These are phyloP conservation scores for Seminavis robusta DNA, from an alignment of 108 stramenopile species.

Conservation along the genomic window DNA sequence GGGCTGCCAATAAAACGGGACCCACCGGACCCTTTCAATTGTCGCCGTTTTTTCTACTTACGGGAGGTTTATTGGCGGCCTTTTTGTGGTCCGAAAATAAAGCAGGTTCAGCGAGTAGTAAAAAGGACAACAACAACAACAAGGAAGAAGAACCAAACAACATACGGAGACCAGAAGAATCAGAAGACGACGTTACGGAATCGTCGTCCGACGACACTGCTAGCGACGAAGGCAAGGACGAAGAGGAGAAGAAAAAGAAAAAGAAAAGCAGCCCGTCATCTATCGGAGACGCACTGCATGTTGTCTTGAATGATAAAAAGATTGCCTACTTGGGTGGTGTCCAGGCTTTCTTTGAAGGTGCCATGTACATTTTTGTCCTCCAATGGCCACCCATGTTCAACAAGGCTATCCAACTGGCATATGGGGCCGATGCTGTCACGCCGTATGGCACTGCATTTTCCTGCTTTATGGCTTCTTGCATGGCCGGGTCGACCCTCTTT, in stretches of 20 bases:
- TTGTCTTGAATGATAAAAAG: too few species aligned
- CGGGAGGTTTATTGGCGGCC: slow-evolving; percentile 55
- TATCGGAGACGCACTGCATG: background rate
- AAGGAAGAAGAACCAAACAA: too few species aligned
- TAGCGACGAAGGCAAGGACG: too few species aligned
- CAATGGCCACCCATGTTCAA: slow-evolving; percentile 93
- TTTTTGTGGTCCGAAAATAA: slow-evolving; percentile 81
- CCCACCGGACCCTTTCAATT: slow-evolving; percentile 89
- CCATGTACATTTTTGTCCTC: slow-evolving; percentile 96
- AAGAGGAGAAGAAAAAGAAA: too few species aligned
- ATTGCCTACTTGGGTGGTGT: slow-evolving; percentile 82
- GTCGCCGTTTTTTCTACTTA: slow-evolving; percentile 64
- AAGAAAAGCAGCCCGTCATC: too few species aligned
- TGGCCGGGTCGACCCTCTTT: slow-evolving; percentile 87
- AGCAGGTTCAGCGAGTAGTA: too few species aligned
- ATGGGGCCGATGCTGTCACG: slow-evolving; percentile 52
- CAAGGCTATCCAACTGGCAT: slow-evolving; percentile 52
- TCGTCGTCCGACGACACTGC: too few species aligned
- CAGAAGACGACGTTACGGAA: too few species aligned
- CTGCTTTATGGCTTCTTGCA: slow-evolving; percentile 92
- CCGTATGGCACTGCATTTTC: slow-evolving; percentile 92
- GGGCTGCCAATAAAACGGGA: slow-evolving; percentile 52
- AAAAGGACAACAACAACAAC: too few species aligned
- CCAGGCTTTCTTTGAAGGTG: slow-evolving; percentile 93
- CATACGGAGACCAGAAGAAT: too few species aligned